These are phyloP conservation scores for Paecilomyces fulvus DNA, from an alignment of 2,329 filamentous ascomycete genomes.

Conservation along the genomic window DNA sequence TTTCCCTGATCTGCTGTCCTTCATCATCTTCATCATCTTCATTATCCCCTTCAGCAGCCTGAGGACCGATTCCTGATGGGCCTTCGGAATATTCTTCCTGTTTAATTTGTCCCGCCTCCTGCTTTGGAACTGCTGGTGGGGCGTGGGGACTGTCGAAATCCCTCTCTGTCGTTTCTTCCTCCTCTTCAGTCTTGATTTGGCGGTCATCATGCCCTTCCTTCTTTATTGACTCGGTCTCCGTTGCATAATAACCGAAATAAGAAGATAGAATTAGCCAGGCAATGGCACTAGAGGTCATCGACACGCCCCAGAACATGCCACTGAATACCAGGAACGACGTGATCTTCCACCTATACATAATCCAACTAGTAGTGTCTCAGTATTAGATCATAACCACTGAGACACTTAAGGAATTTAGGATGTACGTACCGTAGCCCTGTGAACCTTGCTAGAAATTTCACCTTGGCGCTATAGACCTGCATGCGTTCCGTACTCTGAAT, in stretches of 20 bases:
- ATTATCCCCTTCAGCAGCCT: constrained; percentile 10
- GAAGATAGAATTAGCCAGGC: constrained; percentile 54
- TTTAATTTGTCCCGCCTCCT: constrained; percentile 21
- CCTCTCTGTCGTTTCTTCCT: background rate
- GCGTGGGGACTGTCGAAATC: constrained; percentile 6
- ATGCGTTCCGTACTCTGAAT: constrained; percentile 60
- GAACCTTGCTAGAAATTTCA: constrained; percentile 67
- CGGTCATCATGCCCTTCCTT: constrained; percentile 12
- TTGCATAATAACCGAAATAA: constrained; percentile 22
- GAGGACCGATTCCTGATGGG: constrained; percentile 10
- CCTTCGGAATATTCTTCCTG: constrained; percentile 21
- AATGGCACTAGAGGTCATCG: constrained; percentile 57
- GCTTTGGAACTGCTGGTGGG: constrained; percentile 16
- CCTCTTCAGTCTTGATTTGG: constrained; percentile 2
- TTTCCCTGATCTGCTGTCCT: constrained; percentile 7
- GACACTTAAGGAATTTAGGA: background rate
- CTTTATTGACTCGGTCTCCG: constrained; percentile 12
- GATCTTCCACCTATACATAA: constrained; percentile 79
- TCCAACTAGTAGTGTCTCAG: constrained; percentile 45
- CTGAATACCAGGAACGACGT: constrained; percentile 62
- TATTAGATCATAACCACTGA: background rate
- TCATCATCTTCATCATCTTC: constrained; percentile 12
- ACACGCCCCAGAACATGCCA: constrained; percentile 65
- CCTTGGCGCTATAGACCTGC: constrained; percentile 64
- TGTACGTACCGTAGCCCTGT: constrained; percentile 54